Conservation (phyloP, 257 asterid genomes). For the Scutellaria baicalensis region DNA sequence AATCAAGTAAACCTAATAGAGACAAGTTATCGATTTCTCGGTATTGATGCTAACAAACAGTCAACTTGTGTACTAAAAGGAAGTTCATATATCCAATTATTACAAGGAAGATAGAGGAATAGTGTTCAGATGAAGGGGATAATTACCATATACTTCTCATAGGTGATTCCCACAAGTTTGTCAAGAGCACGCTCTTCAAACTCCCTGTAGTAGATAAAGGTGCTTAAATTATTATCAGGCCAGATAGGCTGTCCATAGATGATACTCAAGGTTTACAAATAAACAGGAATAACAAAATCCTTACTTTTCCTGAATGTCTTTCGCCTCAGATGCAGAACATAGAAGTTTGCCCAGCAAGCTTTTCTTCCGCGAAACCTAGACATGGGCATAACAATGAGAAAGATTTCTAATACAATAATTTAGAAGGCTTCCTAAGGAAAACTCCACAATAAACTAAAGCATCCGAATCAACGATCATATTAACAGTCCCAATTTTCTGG, state of each 20-base stretch:
- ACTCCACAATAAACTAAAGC: not conserved
- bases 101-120: slow-evolving; percentile 9
- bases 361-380: slow-evolving; percentile 64
- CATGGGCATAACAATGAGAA: slow-evolving; percentile 15
- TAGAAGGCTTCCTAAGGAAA: slow-evolving; percentile 11
- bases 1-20: not conserved
- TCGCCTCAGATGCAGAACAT: slow-evolving; percentile 47
- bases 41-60: slow-evolving; percentile 15
- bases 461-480: slow-evolving; percentile 11
- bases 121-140: slow-evolving; percentile 7
- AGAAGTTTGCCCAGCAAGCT: slow-evolving; percentile 48
- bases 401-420: not conserved
- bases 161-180: slow-evolving; percentile 75
- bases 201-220: slow-evolving; percentile 44
- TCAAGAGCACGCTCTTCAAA: slow-evolving; percentile 71
- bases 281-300: slow-evolving; percentile 17
- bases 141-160: slow-evolving; percentile 81
- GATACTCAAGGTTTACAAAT: slow-evolving; percentile 6
- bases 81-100: not conserved
- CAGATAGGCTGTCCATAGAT: slow-evolving; percentile 1
- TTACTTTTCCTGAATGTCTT: slow-evolving; percentile 64
- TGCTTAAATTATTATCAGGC: slow-evolving; percentile 19
- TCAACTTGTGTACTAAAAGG: not conserved
- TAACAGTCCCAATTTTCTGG: not conserved
- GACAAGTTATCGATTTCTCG: not conserved